Conservation (phyloP, 2,329 filamentous ascomycete species). For the Emergomyces pasteurianus region DNA sequence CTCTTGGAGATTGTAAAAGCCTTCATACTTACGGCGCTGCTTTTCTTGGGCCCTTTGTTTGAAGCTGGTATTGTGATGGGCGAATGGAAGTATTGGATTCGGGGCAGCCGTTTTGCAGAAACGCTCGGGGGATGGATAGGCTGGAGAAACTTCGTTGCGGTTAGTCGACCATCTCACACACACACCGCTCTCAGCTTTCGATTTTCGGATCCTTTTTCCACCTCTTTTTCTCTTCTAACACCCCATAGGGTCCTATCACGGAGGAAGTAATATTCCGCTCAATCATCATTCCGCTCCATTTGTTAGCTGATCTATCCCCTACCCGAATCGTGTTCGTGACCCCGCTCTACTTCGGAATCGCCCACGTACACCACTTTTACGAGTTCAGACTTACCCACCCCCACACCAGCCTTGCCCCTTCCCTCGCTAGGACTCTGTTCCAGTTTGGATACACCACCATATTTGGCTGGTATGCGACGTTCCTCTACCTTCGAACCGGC, state of each 20-base stretch:
- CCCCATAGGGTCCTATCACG: slow-evolving; percentile 61
- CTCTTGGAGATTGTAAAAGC: slow-evolving; percentile 50
- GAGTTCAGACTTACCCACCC: slow-evolving; percentile 80
- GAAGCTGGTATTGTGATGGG: slow-evolving; percentile 64
- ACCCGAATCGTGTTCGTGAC: slow-evolving; percentile 61
- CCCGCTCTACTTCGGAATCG: slow-evolving; percentile 82
- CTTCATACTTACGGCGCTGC: slow-evolving; percentile 59
- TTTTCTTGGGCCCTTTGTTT: slow-evolving; percentile 78
- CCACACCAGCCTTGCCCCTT: slow-evolving; percentile 49
- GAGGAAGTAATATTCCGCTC: slow-evolving; percentile 93
- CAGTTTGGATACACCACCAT: slow-evolving; percentile 85
- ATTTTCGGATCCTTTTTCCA: neutral
- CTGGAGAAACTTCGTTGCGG: slow-evolving; percentile 79
- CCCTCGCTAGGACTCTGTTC: slow-evolving; percentile 60
- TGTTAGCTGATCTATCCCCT: slow-evolving; percentile 52
- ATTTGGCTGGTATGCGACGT: slow-evolving; percentile 88
- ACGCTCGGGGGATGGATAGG: slow-evolving; percentile 62
- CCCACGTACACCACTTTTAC: slow-evolving; percentile 91
- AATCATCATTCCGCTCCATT: slow-evolving; percentile 68
- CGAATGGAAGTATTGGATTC: slow-evolving; percentile 54
- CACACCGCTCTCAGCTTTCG: slow-evolving; percentile 9
- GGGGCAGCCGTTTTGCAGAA: slow-evolving; percentile 43
- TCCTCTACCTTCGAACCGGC: slow-evolving; percentile 74
- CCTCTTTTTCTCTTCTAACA: slow-evolving; percentile 5
- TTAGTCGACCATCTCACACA: slow-evolving; percentile 38